Conservation (phyloP, 345 rosid genomes). For the Brassica napus region Da-Ae NC_063436.1:16437501-16438000, state of each 20-base stretch:
- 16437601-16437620: slow-evolving; percentile 8
- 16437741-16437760: background rate
- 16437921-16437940: slow-evolving; percentile 46
- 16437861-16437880: slow-evolving; percentile 40
- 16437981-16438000: slow-evolving; percentile 58
- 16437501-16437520: background rate
- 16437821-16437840: slow-evolving; percentile 46
- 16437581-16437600: slow-evolving; percentile 18
- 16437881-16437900: slow-evolving; percentile 53
- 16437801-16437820: slow-evolving; percentile 53
- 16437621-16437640: background rate
- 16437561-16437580: slow-evolving; percentile 6
- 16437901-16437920: slow-evolving; percentile 54
- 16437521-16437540: background rate
- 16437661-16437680: slow-evolving; percentile 16
- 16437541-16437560: slow-evolving; percentile 18
- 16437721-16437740: slow-evolving; percentile 34
- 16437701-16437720: slow-evolving; percentile 34
- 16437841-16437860: slow-evolving; percentile 79
- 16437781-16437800: slow-evolving; percentile 39
- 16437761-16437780: slow-evolving; percentile 14
- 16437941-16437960: slow-evolving; percentile 68
- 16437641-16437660: slow-evolving; percentile 9
- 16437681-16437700: slow-evolving; percentile 5
- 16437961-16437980: slow-evolving; percentile 78